Evolutionary conservation across 345 rosid genomes (phyloP).

Genomic region (Gossypium ekmanianum): DNA sequence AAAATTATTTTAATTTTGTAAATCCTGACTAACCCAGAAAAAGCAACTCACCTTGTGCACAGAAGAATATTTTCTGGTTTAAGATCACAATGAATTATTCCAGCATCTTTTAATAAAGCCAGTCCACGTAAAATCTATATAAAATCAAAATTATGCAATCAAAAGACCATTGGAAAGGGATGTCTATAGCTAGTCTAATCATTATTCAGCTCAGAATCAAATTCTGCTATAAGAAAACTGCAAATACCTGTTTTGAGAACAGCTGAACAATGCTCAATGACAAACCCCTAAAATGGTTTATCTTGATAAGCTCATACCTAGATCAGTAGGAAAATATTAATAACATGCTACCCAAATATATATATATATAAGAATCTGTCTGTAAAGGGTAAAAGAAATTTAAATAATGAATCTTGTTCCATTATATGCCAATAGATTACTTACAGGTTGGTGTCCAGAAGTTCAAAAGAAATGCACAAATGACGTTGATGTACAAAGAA

Average conservation of each 20-base stretch:
- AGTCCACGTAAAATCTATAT: constrained; percentile 80
- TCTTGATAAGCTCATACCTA: constrained; percentile 97
- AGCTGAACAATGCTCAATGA: constrained; percentile 93
- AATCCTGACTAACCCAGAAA: constrained; percentile 15
- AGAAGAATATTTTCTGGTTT: constrained; percentile 98
- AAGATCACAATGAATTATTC: constrained; percentile 96
- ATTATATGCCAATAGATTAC: constrained; percentile 20
- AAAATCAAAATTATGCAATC: constrained; percentile 11
- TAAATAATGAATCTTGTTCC: neutral
- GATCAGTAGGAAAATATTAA: constrained; percentile 29
- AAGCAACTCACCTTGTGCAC: constrained; percentile 67
- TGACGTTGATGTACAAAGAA: constrained; percentile 80
- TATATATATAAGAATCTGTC: neutral
- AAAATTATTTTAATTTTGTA: constrained; percentile 10
- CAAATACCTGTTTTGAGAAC: constrained; percentile 91
- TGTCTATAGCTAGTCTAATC: constrained; percentile 7
- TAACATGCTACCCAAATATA: constrained; percentile 15
- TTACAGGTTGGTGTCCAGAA: constrained; percentile 96
- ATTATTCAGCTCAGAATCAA: constrained; percentile 14
- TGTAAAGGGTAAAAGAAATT: neutral
- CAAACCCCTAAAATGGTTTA: constrained; percentile 87
- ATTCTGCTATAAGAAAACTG: constrained; percentile 16
- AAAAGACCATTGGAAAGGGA: neutral
- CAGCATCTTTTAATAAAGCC: constrained; percentile 90
- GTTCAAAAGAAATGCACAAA: constrained; percentile 93